Conservation (phyloP, 164 flowering plant genomes). For the Paratinospora sagittata region DNA sequence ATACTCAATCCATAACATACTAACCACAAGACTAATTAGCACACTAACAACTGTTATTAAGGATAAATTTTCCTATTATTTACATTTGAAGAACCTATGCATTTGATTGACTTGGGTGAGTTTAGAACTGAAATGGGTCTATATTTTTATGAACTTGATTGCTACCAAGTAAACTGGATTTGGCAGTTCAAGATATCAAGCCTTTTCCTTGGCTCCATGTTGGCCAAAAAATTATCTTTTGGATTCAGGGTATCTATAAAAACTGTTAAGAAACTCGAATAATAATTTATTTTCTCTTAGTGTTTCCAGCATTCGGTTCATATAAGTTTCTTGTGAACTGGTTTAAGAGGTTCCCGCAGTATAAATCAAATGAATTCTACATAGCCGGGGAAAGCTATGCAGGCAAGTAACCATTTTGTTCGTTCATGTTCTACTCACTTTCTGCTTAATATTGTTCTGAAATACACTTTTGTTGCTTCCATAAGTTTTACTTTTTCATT, state of each 20-base stretch:
- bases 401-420: constrained; percentile 32
- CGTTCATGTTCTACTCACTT: background rate
- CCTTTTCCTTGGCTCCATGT: background rate
- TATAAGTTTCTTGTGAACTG: constrained; percentile 60
- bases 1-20: no score
- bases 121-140: no score
- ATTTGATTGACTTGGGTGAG: no score
- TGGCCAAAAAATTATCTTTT: background rate
- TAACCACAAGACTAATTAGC: no score
- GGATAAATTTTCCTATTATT: background rate
- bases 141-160: background rate
- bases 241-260: background rate
- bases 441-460: background rate
- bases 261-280: background rate
- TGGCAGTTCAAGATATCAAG: background rate
- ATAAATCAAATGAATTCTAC: constrained; percentile 60
- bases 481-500: background rate
- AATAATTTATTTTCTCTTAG: background rate
- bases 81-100: no score
- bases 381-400: constrained; percentile 88
- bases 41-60: background rate
- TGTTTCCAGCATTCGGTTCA: constrained; percentile 47
- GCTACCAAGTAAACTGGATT: background rate
- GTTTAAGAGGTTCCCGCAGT: constrained; percentile 76
- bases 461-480: background rate